phyloP scores from a whole-genome alignment of 2,329 filamentous ascomycete genomes.

The Cryphonectria nitschkei region DNA sequence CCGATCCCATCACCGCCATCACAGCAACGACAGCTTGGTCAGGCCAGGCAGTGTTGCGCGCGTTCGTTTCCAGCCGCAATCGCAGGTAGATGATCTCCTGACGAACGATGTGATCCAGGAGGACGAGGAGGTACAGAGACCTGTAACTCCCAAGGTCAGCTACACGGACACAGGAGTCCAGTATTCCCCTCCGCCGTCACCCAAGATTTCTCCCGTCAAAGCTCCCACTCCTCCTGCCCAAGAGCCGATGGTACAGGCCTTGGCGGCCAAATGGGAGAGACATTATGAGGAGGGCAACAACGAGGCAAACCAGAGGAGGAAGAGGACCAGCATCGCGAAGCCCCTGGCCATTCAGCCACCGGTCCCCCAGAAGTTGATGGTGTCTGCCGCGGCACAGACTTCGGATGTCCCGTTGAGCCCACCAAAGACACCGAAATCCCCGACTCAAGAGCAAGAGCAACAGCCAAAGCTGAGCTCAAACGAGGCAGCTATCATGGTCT shows the following conservation, averaged over 20 bases:
- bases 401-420: constrained; percentile 65
- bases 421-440: constrained; percentile 65
- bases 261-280: constrained; percentile 42
- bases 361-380: constrained; percentile 54
- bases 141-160: constrained; percentile 44
- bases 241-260: constrained; percentile 43
- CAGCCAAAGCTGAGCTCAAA: constrained; percentile 29
- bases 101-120: constrained; percentile 57
- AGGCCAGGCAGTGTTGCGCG: constrained; percentile 59
- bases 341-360: constrained; percentile 52
- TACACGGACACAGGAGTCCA: constrained; percentile 82
- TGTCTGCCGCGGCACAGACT: constrained; percentile 68
- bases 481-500: constrained; percentile 48
- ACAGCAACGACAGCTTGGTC: constrained; percentile 62
- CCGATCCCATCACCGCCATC: constrained; percentile 56
- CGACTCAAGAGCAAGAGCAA: constrained; percentile 41
- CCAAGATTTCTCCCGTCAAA: constrained; percentile 50
- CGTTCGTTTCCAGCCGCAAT: constrained; percentile 52
- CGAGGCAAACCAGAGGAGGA: constrained; percentile 74
- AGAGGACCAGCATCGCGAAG: constrained; percentile 63
- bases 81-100: constrained; percentile 50
- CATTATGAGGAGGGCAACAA: constrained; percentile 53
- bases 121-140: constrained; percentile 45
- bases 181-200: constrained; percentile 81
- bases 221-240: constrained; percentile 43